A percentile compares a stretch with the other conserved stretches of the same genome.
These are phyloP conservation scores for Globisporangium carolinianum DNA, from an alignment of 352 stramenopile species.

Conservation along the genomic window DNA sequence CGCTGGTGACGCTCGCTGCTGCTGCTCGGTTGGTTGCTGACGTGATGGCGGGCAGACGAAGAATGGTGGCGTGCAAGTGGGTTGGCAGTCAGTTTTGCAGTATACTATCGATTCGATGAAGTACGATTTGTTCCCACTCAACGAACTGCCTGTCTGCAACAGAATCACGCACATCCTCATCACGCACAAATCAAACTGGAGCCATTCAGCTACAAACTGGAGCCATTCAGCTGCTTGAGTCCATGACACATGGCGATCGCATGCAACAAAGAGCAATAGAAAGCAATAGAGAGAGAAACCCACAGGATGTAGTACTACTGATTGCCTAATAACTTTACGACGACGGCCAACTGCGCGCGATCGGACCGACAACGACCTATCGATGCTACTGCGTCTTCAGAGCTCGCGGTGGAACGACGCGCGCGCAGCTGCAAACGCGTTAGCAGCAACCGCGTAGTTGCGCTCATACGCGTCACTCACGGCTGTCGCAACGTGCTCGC, in stretches of 20 bases:
- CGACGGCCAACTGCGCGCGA: background rate
- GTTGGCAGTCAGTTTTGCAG: too few relatives aligned
- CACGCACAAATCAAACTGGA: background rate
- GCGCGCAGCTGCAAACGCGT: constrained; percentile 3
- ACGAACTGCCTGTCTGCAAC: background rate
- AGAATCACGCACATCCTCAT: background rate
- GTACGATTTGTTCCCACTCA: too few relatives aligned
- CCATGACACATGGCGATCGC: too few relatives aligned
- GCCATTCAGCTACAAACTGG: background rate
- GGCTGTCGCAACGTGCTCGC: constrained; percentile 26
- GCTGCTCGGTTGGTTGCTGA: too few relatives aligned
- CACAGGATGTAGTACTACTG: background rate
- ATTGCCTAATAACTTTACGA: constrained; percentile 18
- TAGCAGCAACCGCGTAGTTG: background rate
- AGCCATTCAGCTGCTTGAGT: too few relatives aligned
- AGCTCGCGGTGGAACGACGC: constrained; percentile 10
- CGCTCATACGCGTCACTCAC: constrained; percentile 16
- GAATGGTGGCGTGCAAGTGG: too few relatives aligned
- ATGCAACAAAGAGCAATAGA: too few relatives aligned
- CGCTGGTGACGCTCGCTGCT: background rate
- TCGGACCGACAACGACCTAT: too few relatives aligned
- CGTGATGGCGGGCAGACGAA: too few relatives aligned
- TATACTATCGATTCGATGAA: too few relatives aligned
- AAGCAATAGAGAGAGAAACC: too few relatives aligned
- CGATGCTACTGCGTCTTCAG: background rate